Evolutionary conservation across 2,329 filamentous ascomycete genomes (phyloP).

Genomic region (Penicillium sp.): DNA sequence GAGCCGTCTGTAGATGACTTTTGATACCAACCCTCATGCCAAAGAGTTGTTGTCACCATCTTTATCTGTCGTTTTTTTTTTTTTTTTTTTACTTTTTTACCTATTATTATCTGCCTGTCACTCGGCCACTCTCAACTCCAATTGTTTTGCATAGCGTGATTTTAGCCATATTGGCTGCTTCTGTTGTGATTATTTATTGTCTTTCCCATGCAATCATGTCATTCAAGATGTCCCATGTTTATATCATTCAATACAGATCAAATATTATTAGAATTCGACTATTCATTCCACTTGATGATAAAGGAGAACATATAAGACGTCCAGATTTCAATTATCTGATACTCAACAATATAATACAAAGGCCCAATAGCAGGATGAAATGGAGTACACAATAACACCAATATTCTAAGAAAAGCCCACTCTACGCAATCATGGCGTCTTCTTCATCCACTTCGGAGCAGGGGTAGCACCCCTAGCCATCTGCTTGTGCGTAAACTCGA

Average conservation of each 20-base stretch:
- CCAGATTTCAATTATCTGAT: constrained; percentile 9
- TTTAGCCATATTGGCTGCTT: constrained; percentile 13
- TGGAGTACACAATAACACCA: constrained; percentile 23
- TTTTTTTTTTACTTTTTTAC: not conserved
- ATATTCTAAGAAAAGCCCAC: constrained; percentile 9
- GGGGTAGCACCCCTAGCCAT: constrained; percentile 15
- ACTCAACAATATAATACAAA: constrained; percentile 14
- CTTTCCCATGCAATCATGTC: constrained; percentile 9
- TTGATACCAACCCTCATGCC: not conserved
- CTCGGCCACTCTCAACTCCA: constrained; percentile 5
- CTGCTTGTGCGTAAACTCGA: constrained; percentile 36
- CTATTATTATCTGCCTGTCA: not conserved
- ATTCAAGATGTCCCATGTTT: constrained; percentile 7
- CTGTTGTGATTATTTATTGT: constrained; percentile 4
- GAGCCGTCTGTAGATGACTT: constrained; percentile 68
- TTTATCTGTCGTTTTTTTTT: not conserved
- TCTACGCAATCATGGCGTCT: constrained; percentile 10
- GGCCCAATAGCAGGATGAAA: constrained; percentile 14
- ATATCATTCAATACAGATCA: constrained; percentile 12
- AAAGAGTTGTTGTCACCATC: not conserved
- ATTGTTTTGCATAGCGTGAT: constrained; percentile 25
- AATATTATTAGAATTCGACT: not conserved
- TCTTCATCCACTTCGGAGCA: constrained; percentile 16
- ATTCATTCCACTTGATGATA: not conserved
- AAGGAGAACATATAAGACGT: not conserved